Percentiles rank a stretch among this genome's conserved stretches.
Conservation (phyloP, 306 rosid genomes). For the Quercus parvula region DNA sequence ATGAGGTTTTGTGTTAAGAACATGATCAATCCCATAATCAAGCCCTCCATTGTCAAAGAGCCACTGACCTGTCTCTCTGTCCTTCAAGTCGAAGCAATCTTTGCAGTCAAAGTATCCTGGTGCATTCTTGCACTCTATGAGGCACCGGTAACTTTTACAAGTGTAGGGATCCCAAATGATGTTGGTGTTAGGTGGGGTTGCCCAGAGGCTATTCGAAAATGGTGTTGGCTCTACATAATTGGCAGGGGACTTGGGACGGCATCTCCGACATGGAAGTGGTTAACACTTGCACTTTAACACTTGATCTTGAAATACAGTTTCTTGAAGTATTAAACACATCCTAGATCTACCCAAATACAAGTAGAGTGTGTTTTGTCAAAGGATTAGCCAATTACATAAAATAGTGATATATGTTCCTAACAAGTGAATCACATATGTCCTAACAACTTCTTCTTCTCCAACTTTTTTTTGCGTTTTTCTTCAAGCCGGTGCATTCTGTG, state of each 20-base stretch:
- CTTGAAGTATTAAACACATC: no score
- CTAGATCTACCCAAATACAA: no score
- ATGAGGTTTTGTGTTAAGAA: conserved; percentile 19
- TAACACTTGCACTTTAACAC: no score
- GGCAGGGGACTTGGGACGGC: conserved; percentile 39
- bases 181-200: conserved; percentile 36
- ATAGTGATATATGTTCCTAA: no score
- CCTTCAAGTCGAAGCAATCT: conserved; percentile 41
- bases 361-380: no score
- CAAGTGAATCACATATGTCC: no score
- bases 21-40: conserved; percentile 40
- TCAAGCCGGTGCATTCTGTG: no score
- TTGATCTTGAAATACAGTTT: no score
- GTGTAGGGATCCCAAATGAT: conserved; percentile 41
- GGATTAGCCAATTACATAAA: no score
- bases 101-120: conserved; percentile 34
- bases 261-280: conserved; percentile 51
- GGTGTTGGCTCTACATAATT: conserved; percentile 36
- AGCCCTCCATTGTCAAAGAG: conserved; percentile 39
- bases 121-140: conserved; percentile 24
- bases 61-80: conserved; percentile 37
- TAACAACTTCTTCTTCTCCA: no score
- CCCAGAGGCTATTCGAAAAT: conserved; percentile 41
- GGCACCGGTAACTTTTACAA: conserved; percentile 46
- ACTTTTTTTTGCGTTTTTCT: no score